Percentiles rank a stretch among this genome's conserved stretches.
Evolutionary conservation across 2,329 filamentous ascomycete genomes (phyloP).

Genomic region (Pestalotiopsis sp.): DNA sequence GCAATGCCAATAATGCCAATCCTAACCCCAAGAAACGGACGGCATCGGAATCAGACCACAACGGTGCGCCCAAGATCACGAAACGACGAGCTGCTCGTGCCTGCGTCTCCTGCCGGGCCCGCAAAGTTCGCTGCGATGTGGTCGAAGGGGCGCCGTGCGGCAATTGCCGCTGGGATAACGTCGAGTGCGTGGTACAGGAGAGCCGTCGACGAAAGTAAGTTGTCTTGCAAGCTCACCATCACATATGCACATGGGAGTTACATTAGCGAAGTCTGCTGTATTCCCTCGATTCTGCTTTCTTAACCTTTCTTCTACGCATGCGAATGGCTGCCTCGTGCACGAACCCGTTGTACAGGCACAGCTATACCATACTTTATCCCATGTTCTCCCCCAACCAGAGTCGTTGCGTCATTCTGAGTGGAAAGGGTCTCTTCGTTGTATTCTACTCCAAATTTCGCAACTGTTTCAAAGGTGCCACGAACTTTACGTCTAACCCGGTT

Average conservation of each 20-base stretch:
- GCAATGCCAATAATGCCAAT: conserved; percentile 12
- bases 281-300: neutral
- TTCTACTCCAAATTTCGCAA: conserved; percentile 6
- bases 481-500: conserved; percentile 23
- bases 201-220: conserved; percentile 86
- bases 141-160: conserved; percentile 86
- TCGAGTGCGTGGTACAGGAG: conserved; percentile 76
- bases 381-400: neutral
- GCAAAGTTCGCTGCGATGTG: conserved; percentile 93
- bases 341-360: neutral
- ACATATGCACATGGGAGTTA: neutral
- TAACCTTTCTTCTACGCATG: neutral
- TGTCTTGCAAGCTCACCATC: neutral
- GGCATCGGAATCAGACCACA: conserved; percentile 32
- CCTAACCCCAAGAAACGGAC: conserved; percentile 30
- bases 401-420: neutral
- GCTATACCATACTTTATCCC: neutral
- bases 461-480: neutral
- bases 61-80: conserved; percentile 48
- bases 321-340: neutral
- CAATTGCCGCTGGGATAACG: conserved; percentile 81
- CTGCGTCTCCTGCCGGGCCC: conserved; percentile 83
- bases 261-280: neutral
- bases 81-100: conserved; percentile 91
- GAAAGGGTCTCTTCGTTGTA: neutral